A percentile compares a stretch with the other conserved stretches of the same genome.
These are phyloP conservation scores for Candida tammaniensis DNA, from an alignment of 805 yeast genomes.

Conservation along the genomic window DNA sequence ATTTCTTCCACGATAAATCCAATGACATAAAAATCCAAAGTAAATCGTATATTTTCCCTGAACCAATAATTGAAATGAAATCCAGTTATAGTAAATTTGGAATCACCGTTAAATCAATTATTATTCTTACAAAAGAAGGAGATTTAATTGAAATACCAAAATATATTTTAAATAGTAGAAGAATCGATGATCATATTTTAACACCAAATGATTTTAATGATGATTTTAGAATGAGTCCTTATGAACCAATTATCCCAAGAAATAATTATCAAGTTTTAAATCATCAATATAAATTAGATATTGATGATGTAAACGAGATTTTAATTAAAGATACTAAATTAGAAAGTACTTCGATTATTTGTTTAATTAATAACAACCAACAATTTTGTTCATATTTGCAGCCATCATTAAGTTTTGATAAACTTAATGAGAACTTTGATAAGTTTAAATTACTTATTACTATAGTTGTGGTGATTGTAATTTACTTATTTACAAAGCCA, in stretches of 20 bases:
- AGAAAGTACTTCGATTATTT: constrained; percentile 78
- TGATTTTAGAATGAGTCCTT: constrained; percentile 60
- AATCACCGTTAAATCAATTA: constrained; percentile 48
- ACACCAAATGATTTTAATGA: constrained; percentile 47
- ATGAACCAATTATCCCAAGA: constrained; percentile 58
- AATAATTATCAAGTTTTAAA: constrained; percentile 33
- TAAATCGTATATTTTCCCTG: constrained; percentile 64
- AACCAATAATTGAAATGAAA: constrained; percentile 48
- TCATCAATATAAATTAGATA: constrained; percentile 33
- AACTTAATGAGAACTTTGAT: constrained; percentile 65
- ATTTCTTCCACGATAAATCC: constrained; percentile 51
- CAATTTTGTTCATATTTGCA: constrained; percentile 72
- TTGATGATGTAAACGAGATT: constrained; percentile 18
- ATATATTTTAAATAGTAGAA: constrained; percentile 60
- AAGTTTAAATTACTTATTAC: constrained; percentile 61
- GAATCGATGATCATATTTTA: constrained; percentile 56
- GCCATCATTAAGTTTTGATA: constrained; percentile 84
- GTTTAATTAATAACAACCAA: constrained; percentile 59
- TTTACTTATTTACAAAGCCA: constrained; percentile 53
- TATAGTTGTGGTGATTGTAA: constrained; percentile 47
- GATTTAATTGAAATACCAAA: constrained; percentile 72
- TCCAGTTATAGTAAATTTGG: constrained; percentile 39
- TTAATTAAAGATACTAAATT: constrained; percentile 52
- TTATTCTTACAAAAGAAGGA: constrained; percentile 58
- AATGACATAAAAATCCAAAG: constrained; percentile 29